Percentiles rank a stretch among this genome's conserved stretches.
phyloP scores from a whole-genome alignment of 148 eudicot genomes.

The Salicornia ramosissima region DNA sequence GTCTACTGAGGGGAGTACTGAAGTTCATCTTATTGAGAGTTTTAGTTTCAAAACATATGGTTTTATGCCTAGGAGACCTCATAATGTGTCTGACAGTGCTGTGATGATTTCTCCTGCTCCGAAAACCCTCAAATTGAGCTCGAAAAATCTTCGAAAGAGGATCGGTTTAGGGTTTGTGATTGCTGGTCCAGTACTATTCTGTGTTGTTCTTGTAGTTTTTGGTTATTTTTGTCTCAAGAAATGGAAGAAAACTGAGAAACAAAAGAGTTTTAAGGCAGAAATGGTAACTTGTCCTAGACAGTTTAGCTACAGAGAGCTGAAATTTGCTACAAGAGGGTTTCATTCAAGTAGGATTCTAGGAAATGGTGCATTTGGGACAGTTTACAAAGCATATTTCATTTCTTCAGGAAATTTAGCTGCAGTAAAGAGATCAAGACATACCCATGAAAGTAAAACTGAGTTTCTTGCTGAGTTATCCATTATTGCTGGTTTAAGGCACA shows the following conservation, averaged over 20 bases:
- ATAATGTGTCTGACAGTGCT: constrained; percentile 65
- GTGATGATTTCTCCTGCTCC: constrained; percentile 39
- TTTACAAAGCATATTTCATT: constrained; percentile 58
- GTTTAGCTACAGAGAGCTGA: constrained; percentile 65
- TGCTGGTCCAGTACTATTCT: constrained; percentile 48
- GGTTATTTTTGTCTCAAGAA: constrained; percentile 49
- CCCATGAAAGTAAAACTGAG: constrained; percentile 57
- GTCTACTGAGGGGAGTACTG: constrained; percentile 90
- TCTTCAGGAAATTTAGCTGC: constrained; percentile 45
- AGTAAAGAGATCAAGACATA: constrained; percentile 73
- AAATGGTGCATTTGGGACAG: constrained; percentile 77
- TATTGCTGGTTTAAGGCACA: constrained; percentile 45
- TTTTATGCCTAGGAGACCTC: constrained; percentile 38
- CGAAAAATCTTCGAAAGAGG: constrained; percentile 36
- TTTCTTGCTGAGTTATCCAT: constrained; percentile 48
- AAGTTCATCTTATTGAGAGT: constrained; percentile 51
- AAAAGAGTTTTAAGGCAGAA: constrained; percentile 52
- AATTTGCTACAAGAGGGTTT: constrained; percentile 59
- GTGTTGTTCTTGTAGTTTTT: constrained; percentile 37
- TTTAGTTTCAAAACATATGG: constrained; percentile 62
- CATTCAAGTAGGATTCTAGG: constrained; percentile 58
- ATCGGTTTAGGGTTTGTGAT: constrained; percentile 60
- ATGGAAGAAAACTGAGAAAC: constrained; percentile 38
- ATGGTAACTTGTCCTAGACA: constrained; percentile 55
- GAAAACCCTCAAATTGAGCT: constrained; percentile 18